phyloP scores from a whole-genome alignment of 2,329 filamentous ascomycete species.

The Iodosphaeria phyllophila region DNA sequence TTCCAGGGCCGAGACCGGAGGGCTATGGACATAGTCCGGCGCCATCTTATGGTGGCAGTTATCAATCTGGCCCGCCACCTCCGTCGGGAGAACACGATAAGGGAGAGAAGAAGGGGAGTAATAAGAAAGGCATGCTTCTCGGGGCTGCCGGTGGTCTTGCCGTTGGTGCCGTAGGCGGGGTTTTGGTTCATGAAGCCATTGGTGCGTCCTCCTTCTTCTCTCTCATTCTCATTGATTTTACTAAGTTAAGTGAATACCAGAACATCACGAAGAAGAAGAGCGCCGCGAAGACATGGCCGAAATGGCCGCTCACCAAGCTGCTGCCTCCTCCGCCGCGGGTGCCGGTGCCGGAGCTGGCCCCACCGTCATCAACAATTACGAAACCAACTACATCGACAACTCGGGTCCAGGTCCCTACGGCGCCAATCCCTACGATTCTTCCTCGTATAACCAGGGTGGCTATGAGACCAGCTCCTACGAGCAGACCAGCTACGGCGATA shows the following conservation, averaged over 20 bases:
- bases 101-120: constrained; percentile 19
- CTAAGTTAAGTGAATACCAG: constrained; percentile 10
- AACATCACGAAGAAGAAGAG: constrained; percentile 7
- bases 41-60: constrained; percentile 2
- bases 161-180: constrained; percentile 35
- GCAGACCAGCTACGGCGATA: no score
- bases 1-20: no score
- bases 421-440: no score
- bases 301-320: constrained; percentile 1
- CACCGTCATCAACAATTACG: constrained; percentile 1
- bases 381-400: no score
- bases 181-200: constrained; percentile 33
- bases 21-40: constrained; percentile 1
- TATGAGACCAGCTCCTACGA: no score
- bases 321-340: constrained; percentile 3
- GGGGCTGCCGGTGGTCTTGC: constrained; percentile 39
- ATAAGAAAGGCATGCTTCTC: constrained; percentile 30
- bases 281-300: neutral
- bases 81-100: constrained; percentile 6
- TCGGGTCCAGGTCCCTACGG: no score
- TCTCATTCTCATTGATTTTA: neutral
- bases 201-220: constrained; percentile 17
- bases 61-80: constrained; percentile 1
- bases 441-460: no score
- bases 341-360: neutral